Evolutionary conservation across 169 alveolate genomes (phyloP).

Genomic region (Eimeria acervulina): DNA sequence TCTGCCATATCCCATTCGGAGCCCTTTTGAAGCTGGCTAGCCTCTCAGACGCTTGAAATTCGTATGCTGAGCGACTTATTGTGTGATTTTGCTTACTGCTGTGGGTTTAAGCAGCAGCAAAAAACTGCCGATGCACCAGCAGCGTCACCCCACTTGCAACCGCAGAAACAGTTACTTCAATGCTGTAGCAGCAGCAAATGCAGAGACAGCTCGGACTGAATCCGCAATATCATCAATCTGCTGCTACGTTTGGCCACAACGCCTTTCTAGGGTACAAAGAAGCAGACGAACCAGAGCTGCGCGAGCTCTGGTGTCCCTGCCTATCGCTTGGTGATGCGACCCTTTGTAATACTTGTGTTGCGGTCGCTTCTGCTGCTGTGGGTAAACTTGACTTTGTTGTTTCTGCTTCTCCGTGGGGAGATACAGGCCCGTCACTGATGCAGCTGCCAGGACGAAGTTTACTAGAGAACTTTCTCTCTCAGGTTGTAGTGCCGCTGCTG

Average conservation of each 20-base stretch:
- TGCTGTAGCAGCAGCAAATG: conserved; percentile 13
- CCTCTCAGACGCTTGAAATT: neutral
- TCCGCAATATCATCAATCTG: neutral
- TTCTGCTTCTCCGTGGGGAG: neutral
- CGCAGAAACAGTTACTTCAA: neutral
- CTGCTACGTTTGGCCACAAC: neutral
- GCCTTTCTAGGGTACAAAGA: neutral
- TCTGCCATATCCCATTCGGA: neutral
- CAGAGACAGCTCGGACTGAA: neutral
- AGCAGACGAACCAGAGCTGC: conserved; percentile 11
- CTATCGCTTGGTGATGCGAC: neutral
- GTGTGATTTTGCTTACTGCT: neutral
- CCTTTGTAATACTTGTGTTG: neutral
- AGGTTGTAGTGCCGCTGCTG: neutral
- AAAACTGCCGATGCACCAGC: neutral
- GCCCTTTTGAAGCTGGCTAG: neutral
- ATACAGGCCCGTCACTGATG: conserved; percentile 1
- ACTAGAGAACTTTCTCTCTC: neutral
- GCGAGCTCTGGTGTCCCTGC: conserved; percentile 53
- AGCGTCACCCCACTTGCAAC: neutral
- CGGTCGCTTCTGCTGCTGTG: conserved; percentile 1
- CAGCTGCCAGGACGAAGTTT: conserved; percentile 36
- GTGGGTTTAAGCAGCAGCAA: neutral
- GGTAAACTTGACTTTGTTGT: neutral
- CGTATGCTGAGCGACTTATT: neutral